Evolutionary conservation across 192 early-diverging fungal species (phyloP).

Genomic region (Entomortierella chlamydospora): DNA sequence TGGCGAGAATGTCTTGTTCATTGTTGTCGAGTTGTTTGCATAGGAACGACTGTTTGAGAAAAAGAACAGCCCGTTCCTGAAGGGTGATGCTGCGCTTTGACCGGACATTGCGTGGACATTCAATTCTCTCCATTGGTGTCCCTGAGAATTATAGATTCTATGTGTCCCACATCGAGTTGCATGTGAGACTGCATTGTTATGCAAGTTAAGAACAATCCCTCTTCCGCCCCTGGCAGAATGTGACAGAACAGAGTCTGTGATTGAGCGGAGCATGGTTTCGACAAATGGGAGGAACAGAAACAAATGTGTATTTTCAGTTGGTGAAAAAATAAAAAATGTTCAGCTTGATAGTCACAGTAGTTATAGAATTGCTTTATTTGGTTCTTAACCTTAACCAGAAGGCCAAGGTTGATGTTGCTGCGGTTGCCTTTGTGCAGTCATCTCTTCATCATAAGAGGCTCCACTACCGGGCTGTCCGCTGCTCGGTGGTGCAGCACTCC

Average conservation of each 20-base stretch:
- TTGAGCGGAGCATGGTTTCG: neutral
- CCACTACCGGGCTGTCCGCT: no score
- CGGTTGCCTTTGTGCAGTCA: no score
- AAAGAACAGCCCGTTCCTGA: neutral
- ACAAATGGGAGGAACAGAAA: no score
- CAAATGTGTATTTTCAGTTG: no score
- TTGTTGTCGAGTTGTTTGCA: neutral
- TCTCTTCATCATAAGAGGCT: no score
- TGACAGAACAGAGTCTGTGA: neutral
- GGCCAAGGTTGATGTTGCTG: no score
- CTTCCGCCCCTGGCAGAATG: neutral
- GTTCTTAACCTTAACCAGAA: no score
- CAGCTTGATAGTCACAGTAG: no score
- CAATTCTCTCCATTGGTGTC: neutral
- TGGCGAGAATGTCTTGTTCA: neutral
- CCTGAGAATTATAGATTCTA: neutral
- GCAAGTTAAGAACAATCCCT: neutral
- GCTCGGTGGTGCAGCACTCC: neutral
- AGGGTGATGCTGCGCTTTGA: neutral
- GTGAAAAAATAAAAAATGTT: no score
- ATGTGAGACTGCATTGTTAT: neutral
- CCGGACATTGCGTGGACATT: neutral
- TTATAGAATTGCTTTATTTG: no score
- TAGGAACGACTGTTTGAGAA: neutral
- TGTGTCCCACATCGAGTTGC: neutral